Percentiles rank a stretch among this genome's conserved stretches.
These are phyloP conservation scores for Coprinellus aureogranulatus DNA, from an alignment of 768 basidiomycete genomes.

Conservation along the genomic window DNA sequence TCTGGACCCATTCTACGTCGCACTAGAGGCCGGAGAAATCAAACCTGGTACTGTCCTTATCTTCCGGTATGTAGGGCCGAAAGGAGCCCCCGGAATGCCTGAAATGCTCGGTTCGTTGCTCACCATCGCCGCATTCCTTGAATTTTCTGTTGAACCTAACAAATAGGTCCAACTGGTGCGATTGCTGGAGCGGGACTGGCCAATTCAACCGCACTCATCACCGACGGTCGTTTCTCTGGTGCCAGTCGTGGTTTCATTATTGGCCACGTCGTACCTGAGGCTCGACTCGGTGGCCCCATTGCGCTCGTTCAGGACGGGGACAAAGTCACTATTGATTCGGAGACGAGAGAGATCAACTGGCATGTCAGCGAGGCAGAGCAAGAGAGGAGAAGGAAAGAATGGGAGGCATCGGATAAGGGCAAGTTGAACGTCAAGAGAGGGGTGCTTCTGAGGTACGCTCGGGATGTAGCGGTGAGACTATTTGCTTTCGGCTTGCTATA, in stretches of 20 bases:
- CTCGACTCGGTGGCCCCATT: constrained; percentile 81
- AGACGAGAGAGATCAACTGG: constrained; percentile 67
- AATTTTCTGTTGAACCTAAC: not conserved
- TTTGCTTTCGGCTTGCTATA: constrained; percentile 2
- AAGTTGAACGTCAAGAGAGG: constrained; percentile 71
- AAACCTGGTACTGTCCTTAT: constrained; percentile 73
- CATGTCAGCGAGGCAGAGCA: constrained; percentile 67
- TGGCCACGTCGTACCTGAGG: constrained; percentile 61
- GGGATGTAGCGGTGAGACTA: constrained; percentile 79
- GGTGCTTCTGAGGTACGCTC: constrained; percentile 74
- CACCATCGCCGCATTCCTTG: not conserved
- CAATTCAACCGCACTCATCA: constrained; percentile 76
- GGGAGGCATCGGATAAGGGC: constrained; percentile 66
- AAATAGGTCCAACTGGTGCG: constrained; percentile 72
- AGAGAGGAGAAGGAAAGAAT: constrained; percentile 55
- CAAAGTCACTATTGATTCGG: constrained; percentile 69
- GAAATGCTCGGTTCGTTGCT: constrained; percentile 54
- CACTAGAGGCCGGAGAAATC: constrained; percentile 72
- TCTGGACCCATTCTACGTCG: constrained; percentile 71
- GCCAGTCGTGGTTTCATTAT: constrained; percentile 59
- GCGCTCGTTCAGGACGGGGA: constrained; percentile 86
- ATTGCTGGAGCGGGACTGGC: constrained; percentile 83
- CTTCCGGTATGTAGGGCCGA: constrained; percentile 87
- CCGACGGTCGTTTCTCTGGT: constrained; percentile 88
- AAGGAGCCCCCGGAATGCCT: constrained; percentile 91